Evolutionary conservation across 228 moss, liverwort and hornwort species (phyloP).

Genomic region (Sphagnum fallax): DNA sequence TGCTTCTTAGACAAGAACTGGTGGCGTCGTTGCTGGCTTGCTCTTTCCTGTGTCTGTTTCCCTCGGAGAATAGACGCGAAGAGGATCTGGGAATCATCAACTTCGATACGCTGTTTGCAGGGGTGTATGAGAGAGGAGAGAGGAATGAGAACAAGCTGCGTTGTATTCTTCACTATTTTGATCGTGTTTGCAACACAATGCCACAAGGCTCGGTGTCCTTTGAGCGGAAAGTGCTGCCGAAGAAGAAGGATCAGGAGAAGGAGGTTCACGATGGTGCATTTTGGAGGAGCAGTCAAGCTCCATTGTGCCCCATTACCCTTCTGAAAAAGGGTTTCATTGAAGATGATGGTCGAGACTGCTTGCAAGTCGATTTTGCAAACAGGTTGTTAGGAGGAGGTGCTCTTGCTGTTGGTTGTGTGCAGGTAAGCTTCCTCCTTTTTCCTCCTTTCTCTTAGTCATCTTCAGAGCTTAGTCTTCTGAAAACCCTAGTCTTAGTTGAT

Average conservation of each 20-base stretch:
- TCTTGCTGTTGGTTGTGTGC: constrained; percentile 77
- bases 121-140: constrained; percentile 42
- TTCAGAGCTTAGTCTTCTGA: constrained; percentile 1
- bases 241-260: constrained; percentile 16
- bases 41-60: constrained; percentile 78
- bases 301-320: constrained; percentile 51
- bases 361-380: constrained; percentile 92
- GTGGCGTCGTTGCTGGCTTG: constrained; percentile 80
- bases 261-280: constrained; percentile 24
- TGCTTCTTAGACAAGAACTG: constrained; percentile 58
- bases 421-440: constrained; percentile 29
- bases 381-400: constrained; percentile 81
- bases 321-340: constrained; percentile 56
- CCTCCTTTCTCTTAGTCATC: not conserved
- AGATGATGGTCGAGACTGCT: constrained; percentile 67
- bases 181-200: constrained; percentile 43
- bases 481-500: not conserved
- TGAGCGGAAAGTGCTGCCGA: constrained; percentile 52
- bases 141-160: constrained; percentile 57
- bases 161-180: constrained; percentile 65
- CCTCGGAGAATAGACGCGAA: constrained; percentile 29
- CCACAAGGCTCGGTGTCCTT: constrained; percentile 65
- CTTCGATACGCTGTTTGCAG: constrained; percentile 62
- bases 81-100: constrained; percentile 51
- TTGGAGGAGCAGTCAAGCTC: constrained; percentile 55